Evolutionary conservation across 345 rosid species (phyloP), one percentile per base, ranked within the genome.

Genomic region (Melaleuca quinquenervia): DNA sequence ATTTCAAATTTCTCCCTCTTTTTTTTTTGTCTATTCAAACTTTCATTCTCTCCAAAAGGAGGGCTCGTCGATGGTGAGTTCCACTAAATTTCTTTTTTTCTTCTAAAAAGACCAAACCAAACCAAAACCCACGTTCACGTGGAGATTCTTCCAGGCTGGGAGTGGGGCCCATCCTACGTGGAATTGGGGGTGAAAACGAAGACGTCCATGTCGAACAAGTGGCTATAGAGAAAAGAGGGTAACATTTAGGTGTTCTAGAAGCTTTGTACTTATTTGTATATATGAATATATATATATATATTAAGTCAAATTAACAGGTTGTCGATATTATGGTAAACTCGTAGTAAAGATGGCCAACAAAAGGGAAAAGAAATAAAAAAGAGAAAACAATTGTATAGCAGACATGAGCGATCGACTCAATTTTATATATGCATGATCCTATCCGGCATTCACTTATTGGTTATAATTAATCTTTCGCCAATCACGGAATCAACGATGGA

Each of bases 71-170:
- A 56, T 11, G 62, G 70, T 18, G 32, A 58, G n/a, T 64, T 64
- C 11, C 44, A 64, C 76, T 64, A 41, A 41, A 41, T 2, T 41
- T 41, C 4, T 41, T 41, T 4, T 41, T 41, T 41, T 4, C 4
- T 41, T 41, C 41, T 41, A 22, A 6, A 70, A 82, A 62, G 62
- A 80, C 70, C 87, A 86, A 86, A 82, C 82, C 55, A 50, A 29
- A 48, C 83, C 60, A 41, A 86, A 82, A 22, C 74, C 20, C 20
- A 48, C 62, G 13, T 3, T 86, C 85, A 86, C 70, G 82, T 18
- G 70, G 26, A 62, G 52, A 64, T 86, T 86, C 87, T 82, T 86
- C 84, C 87, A 62, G 84, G 87, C 87, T 86, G 87, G 64, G 27
- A 75, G 85, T 11, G 48, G 87, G 51, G 56, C 85, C 85, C 87